A percentile compares a stretch with the other conserved stretches of the same genome.
Conservation (phyloP, 2,329 filamentous ascomycete species). For the Colletotrichum sp. region DNA sequence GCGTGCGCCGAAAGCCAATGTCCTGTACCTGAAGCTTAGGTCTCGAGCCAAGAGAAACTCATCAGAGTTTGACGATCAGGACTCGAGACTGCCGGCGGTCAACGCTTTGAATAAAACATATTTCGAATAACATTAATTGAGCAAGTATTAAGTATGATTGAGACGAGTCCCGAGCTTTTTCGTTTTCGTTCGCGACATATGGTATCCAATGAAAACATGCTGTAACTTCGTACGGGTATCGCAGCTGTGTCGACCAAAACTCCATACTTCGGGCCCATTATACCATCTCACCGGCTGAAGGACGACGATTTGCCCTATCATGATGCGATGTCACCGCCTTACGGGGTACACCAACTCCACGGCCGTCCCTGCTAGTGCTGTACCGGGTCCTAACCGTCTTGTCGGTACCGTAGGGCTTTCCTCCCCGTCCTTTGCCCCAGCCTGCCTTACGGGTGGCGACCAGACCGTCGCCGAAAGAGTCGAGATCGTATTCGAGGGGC, state of each 20-base stretch:
- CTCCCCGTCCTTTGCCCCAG: slow-evolving; percentile 50
- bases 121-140: background rate
- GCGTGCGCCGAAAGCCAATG: background rate
- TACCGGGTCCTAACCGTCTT: background rate
- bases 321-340: slow-evolving; percentile 2
- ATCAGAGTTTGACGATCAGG: background rate
- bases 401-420: background rate
- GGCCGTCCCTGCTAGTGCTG: background rate
- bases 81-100: background rate
- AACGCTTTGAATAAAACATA: background rate
- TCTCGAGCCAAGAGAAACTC: background rate
- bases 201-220: background rate
- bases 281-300: background rate
- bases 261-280: background rate
- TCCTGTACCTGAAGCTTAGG: background rate
- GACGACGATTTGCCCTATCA: background rate
- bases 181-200: background rate
- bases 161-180: background rate
- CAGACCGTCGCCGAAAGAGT: slow-evolving; percentile 53
- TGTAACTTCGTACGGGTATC: background rate
- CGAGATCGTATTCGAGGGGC: slow-evolving; percentile 55
- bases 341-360: slow-evolving; percentile 1
- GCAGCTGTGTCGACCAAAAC: background rate
- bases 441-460: slow-evolving; percentile 64
- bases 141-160: background rate